Evolutionary conservation across 1,284 basidiomycete species (phyloP).

Genomic region (Naganishia albida): DNA sequence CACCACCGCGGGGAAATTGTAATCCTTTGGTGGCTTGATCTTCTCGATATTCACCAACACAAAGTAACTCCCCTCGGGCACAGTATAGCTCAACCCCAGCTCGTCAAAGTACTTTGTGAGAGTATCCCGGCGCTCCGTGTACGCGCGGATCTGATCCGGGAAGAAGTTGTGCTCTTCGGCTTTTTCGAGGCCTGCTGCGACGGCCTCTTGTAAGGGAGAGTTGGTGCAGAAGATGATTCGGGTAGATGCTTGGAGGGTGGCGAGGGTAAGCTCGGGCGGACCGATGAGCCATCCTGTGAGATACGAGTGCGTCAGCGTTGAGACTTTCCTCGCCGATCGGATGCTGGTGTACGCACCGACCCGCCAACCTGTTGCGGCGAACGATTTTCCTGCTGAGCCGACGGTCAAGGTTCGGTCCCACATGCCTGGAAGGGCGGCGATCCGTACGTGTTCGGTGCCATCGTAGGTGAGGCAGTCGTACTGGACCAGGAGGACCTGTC

Average conservation of each 20-base stretch:
- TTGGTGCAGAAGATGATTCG: conserved; percentile 95
- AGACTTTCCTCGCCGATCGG: no score
- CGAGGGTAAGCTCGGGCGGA: conserved; percentile 75
- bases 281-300: conserved; percentile 78
- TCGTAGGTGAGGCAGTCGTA: conserved; percentile 95
- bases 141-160: conserved; percentile 73
- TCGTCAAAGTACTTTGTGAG: conserved; percentile 77
- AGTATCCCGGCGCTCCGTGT: conserved; percentile 74
- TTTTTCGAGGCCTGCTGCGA: conserved; percentile 79
- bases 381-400: conserved; percentile 83
- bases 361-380: conserved; percentile 97
- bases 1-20: conserved; percentile 74
- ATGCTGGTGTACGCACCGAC: conserved; percentile 61
- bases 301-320: not conserved
- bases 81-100: conserved; percentile 81
- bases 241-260: conserved; percentile 84
- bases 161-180: conserved; percentile 76
- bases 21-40: conserved; percentile 79
- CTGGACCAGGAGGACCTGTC: conserved; percentile 52
- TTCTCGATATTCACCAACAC: conserved; percentile 81
- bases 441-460: conserved; percentile 80
- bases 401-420: conserved; percentile 91
- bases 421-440: conserved; percentile 93
- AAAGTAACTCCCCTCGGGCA: conserved; percentile 88
- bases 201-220: conserved; percentile 87